Percentiles rank a stretch among this genome's conserved stretches.
Evolutionary conservation across 2,329 filamentous ascomycete genomes (phyloP).

Genomic region (Akanthomyces dipterigenus): DNA sequence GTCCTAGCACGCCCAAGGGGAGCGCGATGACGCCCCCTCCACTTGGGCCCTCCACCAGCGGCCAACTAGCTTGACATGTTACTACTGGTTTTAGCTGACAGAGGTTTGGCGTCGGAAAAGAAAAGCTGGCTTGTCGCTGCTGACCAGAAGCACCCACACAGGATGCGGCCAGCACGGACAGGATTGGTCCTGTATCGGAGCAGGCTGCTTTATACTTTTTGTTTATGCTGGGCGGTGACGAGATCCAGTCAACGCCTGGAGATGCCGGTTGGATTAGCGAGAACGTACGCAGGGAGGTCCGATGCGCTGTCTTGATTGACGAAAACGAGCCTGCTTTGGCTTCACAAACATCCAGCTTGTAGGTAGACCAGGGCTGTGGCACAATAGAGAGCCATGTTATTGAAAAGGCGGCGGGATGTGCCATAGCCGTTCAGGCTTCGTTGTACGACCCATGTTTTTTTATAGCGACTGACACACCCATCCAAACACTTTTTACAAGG

Average conservation of each 20-base stretch:
- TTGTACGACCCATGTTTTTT: background rate
- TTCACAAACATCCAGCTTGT: background rate
- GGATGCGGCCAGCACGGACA: background rate
- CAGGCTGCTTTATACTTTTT: conserved; percentile 2
- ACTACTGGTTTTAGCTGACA: background rate
- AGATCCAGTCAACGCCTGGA: background rate
- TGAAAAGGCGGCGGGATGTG: background rate
- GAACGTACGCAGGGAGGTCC: too few relatives aligned
- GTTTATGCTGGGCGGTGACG: background rate
- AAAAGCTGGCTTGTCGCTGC: background rate
- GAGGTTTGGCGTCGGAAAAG: background rate
- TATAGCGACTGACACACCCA: background rate
- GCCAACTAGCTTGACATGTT: background rate
- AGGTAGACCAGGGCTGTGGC: background rate
- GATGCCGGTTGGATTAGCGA: background rate
- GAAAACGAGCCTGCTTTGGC: background rate
- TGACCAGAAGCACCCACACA: background rate
- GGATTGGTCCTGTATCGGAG: background rate
- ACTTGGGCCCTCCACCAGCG: background rate
- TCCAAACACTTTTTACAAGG: background rate
- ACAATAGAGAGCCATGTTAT: background rate
- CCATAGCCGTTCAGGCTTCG: background rate
- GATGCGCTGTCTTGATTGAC: too few relatives aligned
- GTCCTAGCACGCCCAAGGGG: background rate
- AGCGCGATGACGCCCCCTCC: background rate